Evolutionary conservation across 306 rosid species (phyloP).

Genomic region (Biancaea sappan): DNA sequence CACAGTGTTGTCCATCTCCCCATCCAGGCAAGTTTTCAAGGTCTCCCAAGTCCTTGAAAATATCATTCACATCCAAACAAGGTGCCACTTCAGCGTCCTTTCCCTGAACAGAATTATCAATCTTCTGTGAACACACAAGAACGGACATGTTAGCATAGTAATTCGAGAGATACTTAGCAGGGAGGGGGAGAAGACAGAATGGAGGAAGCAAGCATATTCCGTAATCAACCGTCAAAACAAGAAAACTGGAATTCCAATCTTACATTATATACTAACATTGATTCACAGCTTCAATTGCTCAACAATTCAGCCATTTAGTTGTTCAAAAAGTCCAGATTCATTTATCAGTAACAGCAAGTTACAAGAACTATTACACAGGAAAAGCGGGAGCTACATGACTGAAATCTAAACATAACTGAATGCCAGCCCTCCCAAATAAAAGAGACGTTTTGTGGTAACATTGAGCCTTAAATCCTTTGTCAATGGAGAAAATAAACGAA

Average conservation of each 20-base stretch:
- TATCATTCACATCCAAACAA: conserved; percentile 19
- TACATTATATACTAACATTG: conserved; percentile 5
- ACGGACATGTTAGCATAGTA: conserved; percentile 12
- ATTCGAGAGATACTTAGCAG: neutral
- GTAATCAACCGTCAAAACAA: neutral
- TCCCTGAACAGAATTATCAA: conserved; percentile 1
- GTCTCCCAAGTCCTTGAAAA: conserved; percentile 44
- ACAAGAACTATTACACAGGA: neutral
- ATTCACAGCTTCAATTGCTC: neutral
- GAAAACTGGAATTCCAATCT: neutral
- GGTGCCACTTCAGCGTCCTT: conserved; percentile 24
- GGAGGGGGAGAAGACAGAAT: neutral
- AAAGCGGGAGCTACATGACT: neutral
- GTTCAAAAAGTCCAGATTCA: neutral
- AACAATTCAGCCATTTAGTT: conserved; percentile 10
- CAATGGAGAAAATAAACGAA: no score
- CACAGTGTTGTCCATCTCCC: conserved; percentile 7
- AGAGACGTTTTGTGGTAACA: neutral
- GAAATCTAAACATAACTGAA: neutral
- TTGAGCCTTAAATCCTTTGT: no score
- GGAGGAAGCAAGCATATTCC: conserved; percentile 10
- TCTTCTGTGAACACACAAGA: conserved; percentile 32
- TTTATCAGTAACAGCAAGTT: neutral
- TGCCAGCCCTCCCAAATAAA: neutral
- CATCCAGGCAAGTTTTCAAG: conserved; percentile 31